These are phyloP conservation scores for Naganishia kalamii DNA, from an alignment of 768 basidiomycete species.

Conservation along the genomic window DNA sequence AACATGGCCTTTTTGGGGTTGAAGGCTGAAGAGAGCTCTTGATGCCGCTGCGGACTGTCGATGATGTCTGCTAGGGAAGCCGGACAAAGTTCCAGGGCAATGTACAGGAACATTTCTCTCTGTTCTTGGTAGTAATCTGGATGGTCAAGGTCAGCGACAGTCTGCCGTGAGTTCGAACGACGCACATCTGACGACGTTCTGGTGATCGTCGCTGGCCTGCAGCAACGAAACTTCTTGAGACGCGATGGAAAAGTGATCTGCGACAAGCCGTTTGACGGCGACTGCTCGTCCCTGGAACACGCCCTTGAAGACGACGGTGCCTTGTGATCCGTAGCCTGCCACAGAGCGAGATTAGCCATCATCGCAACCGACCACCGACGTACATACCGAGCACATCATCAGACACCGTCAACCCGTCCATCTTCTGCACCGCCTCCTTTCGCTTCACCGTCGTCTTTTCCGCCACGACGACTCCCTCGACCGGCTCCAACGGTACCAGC, in stretches of 20 bases:
- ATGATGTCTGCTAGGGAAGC: conserved; percentile 45
- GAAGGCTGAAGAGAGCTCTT: conserved; percentile 61
- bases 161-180: neutral
- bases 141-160: neutral
- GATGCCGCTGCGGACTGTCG: conserved; percentile 55
- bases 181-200: conserved; percentile 71
- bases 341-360: conserved; percentile 49
- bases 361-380: conserved; percentile 65
- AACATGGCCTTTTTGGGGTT: conserved; percentile 79
- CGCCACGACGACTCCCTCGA: conserved; percentile 35
- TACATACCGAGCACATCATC: conserved; percentile 51
- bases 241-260: conserved; percentile 91
- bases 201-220: conserved; percentile 95
- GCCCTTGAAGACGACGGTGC: conserved; percentile 89
- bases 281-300: conserved; percentile 95
- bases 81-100: conserved; percentile 75
- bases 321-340: conserved; percentile 87
- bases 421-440: conserved; percentile 52
- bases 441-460: conserved; percentile 34
- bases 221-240: conserved; percentile 87
- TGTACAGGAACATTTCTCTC: conserved; percentile 88
- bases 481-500: conserved; percentile 13
- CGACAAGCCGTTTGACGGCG: conserved; percentile 92
- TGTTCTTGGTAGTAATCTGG: conserved; percentile 87
- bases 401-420: conserved; percentile 42